These are phyloP conservation scores for Puccinia novopanici DNA, from an alignment of 1,284 basidiomycete species.

Conservation along the genomic window DNA sequence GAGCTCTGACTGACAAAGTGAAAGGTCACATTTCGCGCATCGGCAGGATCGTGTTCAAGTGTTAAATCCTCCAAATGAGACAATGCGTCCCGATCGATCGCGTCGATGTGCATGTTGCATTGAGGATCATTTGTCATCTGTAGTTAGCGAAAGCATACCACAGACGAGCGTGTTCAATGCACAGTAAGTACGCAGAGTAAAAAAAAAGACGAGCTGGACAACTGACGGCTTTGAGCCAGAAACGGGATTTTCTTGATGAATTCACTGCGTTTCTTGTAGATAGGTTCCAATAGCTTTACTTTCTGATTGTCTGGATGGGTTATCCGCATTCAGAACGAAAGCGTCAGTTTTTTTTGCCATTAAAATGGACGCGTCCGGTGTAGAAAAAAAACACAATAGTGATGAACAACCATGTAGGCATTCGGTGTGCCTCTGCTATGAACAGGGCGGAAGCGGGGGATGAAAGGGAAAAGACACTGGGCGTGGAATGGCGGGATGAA, in stretches of 20 bases:
- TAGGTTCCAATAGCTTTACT: constrained; percentile 29
- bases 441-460: not conserved
- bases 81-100: constrained; percentile 40
- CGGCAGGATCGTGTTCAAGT: constrained; percentile 17
- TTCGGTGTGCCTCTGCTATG: not conserved
- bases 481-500: not conserved
- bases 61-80: constrained; percentile 24
- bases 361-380: not conserved
- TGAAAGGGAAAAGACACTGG: not conserved
- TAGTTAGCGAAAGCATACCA: constrained; percentile 52
- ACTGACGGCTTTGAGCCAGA: constrained; percentile 43
- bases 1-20: constrained; percentile 22
- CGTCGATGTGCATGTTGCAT: not conserved
- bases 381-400: not conserved
- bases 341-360: not conserved
- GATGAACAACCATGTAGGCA: too few species aligned
- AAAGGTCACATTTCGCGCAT: constrained; percentile 34
- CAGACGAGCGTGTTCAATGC: constrained; percentile 37
- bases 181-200: not conserved
- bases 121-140: constrained; percentile 34
- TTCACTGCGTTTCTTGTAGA: constrained; percentile 43
- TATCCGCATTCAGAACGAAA: not conserved
- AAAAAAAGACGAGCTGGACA: not conserved
- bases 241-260: constrained; percentile 35
- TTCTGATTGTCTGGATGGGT: constrained; percentile 28